Evolutionary conservation across 441 rosid genomes (phyloP).

Genomic region (Erodium moschatum): DNA sequence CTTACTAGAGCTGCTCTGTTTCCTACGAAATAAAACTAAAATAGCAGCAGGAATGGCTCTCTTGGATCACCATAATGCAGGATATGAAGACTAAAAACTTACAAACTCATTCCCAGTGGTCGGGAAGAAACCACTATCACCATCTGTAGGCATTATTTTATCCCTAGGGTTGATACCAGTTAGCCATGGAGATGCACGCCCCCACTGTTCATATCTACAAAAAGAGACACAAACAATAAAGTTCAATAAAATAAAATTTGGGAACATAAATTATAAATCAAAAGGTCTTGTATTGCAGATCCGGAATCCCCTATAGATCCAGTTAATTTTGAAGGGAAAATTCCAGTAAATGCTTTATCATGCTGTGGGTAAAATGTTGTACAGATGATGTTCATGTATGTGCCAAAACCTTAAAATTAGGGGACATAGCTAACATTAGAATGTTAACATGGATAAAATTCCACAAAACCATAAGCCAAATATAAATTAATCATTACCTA

Average conservation of each 20-base stretch:
- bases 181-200: slow-evolving; percentile 79
- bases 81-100: slow-evolving; percentile 23
- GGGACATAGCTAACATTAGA: background rate
- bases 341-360: background rate
- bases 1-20: background rate
- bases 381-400: background rate
- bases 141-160: slow-evolving; percentile 64
- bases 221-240: slow-evolving; percentile 19
- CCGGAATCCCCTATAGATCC: background rate
- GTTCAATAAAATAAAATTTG: slow-evolving; percentile 12
- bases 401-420: background rate
- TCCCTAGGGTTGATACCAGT: slow-evolving; percentile 72
- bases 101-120: slow-evolving; percentile 87
- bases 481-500: background rate
- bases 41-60: background rate
- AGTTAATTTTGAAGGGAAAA: background rate
- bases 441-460: background rate
- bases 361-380: background rate
- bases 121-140: slow-evolving; percentile 84
- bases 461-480: background rate
- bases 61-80: slow-evolving; percentile 10
- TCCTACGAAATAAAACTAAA: no score
- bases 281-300: background rate
- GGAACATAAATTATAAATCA: background rate
- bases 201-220: slow-evolving; percentile 64